Percentiles rank a stretch among this genome's conserved stretches.
Conservation (phyloP, 1,284 basidiomycete genomes). For the Cutaneotrichosporon arboriforme region DNA sequence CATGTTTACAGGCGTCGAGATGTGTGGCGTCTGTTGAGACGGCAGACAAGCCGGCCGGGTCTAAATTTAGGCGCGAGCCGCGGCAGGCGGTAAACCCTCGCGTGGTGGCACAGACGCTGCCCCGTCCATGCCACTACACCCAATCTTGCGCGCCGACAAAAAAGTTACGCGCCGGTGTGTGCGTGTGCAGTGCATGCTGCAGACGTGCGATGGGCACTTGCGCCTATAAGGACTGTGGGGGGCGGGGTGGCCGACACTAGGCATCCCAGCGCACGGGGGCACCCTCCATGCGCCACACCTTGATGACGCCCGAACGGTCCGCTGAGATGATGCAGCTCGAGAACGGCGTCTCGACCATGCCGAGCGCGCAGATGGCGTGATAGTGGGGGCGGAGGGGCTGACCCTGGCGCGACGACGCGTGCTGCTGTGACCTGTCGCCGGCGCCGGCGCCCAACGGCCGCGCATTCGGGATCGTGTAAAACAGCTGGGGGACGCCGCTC, state of each 20-base stretch:
- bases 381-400: slow-evolving; percentile 47
- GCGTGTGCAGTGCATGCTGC: no score
- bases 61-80: no score
- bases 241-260: neutral
- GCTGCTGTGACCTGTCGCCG: neutral
- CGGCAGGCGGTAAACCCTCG: no score
- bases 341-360: slow-evolving; percentile 43
- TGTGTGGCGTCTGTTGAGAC: no score
- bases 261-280: neutral
- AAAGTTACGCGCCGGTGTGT: no score
- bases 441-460: slow-evolving; percentile 6
- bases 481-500: slow-evolving; percentile 11
- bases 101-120: no score
- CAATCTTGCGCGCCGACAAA: no score
- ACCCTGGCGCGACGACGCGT: slow-evolving; percentile 20
- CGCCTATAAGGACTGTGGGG: no score
- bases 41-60: no score
- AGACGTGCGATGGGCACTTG: no score
- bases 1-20: no score
- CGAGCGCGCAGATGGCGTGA: slow-evolving; percentile 40
- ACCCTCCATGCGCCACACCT: slow-evolving; percentile 46
- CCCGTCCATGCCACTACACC: no score
- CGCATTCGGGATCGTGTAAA: slow-evolving; percentile 30
- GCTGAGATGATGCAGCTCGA: slow-evolving; percentile 43
- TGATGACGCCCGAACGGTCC: slow-evolving; percentile 45